These are phyloP conservation scores for Aspergillus neoniger DNA, from an alignment of 2,329 filamentous ascomycete genomes.

Conservation along the genomic window DNA sequence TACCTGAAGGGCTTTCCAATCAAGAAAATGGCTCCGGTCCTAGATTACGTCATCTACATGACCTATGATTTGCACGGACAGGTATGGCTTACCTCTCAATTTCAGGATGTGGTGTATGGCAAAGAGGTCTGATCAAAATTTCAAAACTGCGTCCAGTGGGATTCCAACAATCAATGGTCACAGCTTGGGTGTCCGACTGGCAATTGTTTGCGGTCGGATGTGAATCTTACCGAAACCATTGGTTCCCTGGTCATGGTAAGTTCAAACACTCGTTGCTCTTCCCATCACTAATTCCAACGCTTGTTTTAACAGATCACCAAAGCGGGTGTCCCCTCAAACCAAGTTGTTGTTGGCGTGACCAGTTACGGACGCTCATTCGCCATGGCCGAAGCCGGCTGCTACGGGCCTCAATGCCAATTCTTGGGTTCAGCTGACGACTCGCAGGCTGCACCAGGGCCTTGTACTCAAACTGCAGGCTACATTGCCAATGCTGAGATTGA, in stretches of 20 bases:
- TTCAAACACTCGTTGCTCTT: neutral
- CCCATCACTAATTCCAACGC: neutral
- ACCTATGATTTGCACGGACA: slow-evolving; percentile 24
- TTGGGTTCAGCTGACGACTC: slow-evolving; percentile 5
- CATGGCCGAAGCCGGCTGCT: slow-evolving; percentile 6
- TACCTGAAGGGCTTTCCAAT: slow-evolving; percentile 22
- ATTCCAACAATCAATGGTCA: slow-evolving; percentile 8
- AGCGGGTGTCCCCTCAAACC: slow-evolving; percentile 6
- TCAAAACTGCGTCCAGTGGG: slow-evolving; percentile 1
- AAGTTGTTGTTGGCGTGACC: slow-evolving; percentile 4
- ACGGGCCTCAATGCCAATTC: slow-evolving; percentile 2
- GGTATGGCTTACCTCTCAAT: neutral
- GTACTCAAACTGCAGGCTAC: slow-evolving; percentile 10
- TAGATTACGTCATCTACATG: slow-evolving; percentile 25
- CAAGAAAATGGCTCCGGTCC: slow-evolving; percentile 9
- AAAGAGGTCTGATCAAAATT: neutral
- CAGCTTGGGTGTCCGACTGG: slow-evolving; percentile 10
- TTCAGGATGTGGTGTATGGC: neutral
- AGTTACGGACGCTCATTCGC: slow-evolving; percentile 9
- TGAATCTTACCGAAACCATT: slow-evolving; percentile 11
- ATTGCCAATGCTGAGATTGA: slow-evolving; percentile 12
- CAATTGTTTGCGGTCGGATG: slow-evolving; percentile 12
- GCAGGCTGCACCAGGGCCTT: slow-evolving; percentile 2
- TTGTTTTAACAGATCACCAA: neutral
- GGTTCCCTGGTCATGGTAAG: neutral